phyloP scores from a whole-genome alignment of 192 early-diverging fungal species.

The Funneliformis mosseae region DNA sequence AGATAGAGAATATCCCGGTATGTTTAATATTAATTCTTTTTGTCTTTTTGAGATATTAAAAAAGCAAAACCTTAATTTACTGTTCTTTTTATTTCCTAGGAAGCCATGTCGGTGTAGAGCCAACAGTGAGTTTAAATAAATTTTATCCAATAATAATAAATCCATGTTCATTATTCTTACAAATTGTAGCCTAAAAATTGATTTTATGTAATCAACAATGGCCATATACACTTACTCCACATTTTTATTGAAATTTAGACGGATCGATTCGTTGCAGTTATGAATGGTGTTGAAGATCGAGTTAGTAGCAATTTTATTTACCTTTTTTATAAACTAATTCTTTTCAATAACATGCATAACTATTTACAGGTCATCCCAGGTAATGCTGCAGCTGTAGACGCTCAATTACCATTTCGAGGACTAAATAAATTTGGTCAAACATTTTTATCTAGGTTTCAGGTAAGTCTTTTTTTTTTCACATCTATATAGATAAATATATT shows the following conservation, averaged over 20 bases:
- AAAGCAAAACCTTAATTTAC: not conserved
- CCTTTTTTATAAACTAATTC: not conserved
- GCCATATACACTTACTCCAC: not conserved
- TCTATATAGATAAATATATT: not conserved
- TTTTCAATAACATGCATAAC: not conserved
- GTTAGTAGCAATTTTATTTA: not conserved
- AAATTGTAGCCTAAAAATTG: not conserved
- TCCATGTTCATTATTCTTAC: not conserved
- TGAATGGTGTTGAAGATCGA: constrained; percentile 64
- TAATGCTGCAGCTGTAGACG: constrained; percentile 81
- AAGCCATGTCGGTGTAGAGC: constrained; percentile 84
- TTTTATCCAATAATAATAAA: too few species aligned
- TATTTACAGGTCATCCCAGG: constrained; percentile 77
- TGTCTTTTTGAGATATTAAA: not conserved
- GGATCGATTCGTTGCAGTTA: constrained; percentile 85
- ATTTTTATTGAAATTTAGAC: constrained; percentile 50
- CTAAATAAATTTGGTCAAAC: constrained; percentile 79
- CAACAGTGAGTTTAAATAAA: constrained; percentile 53
- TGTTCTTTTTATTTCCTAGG: constrained; percentile 37
- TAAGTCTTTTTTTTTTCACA: not conserved
- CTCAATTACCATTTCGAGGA: constrained; percentile 81
- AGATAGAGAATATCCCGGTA: constrained; percentile 70
- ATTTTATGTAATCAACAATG: not conserved
- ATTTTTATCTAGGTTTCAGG: constrained; percentile 81
- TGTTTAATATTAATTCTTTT: not conserved